These are phyloP conservation scores for Hevea brasiliensis DNA, from an alignment of 345 rosid species.

Conservation along the genomic window DNA sequence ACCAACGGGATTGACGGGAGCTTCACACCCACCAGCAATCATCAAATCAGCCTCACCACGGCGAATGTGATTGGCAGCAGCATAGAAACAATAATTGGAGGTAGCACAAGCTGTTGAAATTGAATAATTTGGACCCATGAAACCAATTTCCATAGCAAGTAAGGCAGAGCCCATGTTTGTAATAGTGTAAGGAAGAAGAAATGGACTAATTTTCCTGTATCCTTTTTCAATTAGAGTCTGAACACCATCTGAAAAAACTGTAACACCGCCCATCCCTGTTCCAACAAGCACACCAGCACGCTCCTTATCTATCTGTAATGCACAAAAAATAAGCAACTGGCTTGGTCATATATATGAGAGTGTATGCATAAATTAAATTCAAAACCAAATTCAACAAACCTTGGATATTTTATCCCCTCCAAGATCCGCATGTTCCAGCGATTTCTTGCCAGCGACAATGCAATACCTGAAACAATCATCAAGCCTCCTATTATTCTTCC, in stretches of 20 bases:
- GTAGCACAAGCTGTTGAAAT: slow-evolving; percentile 98
- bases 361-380: no score
- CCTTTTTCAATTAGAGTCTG: slow-evolving; percentile 83
- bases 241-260: slow-evolving; percentile 85
- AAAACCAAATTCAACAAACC: slow-evolving; percentile 34
- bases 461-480: slow-evolving; percentile 96
- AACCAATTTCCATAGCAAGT: slow-evolving; percentile 89
- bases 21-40: slow-evolving; percentile 99
- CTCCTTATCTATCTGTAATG: slow-evolving; percentile 69
- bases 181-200: slow-evolving; percentile 85
- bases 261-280: slow-evolving; percentile 97
- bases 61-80: slow-evolving; percentile 98
- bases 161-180: slow-evolving; percentile 98
- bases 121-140: slow-evolving; percentile 99
- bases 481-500: slow-evolving; percentile 90
- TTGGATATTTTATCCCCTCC: slow-evolving; percentile 68
- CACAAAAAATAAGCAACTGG: slow-evolving; percentile 4
- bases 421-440: slow-evolving; percentile 84
- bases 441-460: slow-evolving; percentile 96
- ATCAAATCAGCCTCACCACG: slow-evolving; percentile 98
- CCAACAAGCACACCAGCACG: slow-evolving; percentile 94
- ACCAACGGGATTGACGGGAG: slow-evolving; percentile 95
- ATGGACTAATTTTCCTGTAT: slow-evolving; percentile 80
- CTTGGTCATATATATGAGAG: not conserved
- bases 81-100: slow-evolving; percentile 93